phyloP scores from a whole-genome alignment of 2,329 filamentous ascomycete genomes.

The Coniochaeta sp. region DNA sequence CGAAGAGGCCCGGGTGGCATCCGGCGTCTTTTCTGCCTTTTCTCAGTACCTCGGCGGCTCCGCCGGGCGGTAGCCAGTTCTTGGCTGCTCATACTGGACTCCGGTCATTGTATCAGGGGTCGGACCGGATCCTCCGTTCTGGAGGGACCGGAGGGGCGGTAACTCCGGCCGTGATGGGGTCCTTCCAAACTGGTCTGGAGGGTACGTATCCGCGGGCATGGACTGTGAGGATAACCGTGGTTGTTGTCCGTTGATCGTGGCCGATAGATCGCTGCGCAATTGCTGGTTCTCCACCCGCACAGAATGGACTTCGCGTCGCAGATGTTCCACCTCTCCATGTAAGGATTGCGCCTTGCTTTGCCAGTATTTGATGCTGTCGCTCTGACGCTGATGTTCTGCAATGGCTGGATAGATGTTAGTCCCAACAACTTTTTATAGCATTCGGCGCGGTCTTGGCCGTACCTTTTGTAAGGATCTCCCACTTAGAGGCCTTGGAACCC shows the following conservation, averaged over 20 bases:
- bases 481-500: constrained; percentile 80
- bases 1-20: background rate
- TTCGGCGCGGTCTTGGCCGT: constrained; percentile 19
- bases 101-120: constrained; percentile 57
- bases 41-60: constrained; percentile 16
- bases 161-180: constrained; percentile 38
- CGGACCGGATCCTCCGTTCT: constrained; percentile 28
- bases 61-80: constrained; percentile 38
- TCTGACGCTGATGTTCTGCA: constrained; percentile 50
- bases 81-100: constrained; percentile 52
- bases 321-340: constrained; percentile 9
- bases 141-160: constrained; percentile 49
- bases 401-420: constrained; percentile 38
- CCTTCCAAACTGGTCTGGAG: constrained; percentile 19
- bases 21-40: too few relatives aligned
- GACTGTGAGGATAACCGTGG: constrained; percentile 13
- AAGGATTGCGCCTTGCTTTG: constrained; percentile 35
- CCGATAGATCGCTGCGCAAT: constrained; percentile 28
- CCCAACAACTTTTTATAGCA: background rate
- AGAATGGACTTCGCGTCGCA: constrained; percentile 42
- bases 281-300: constrained; percentile 42
- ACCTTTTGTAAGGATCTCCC: constrained; percentile 86
- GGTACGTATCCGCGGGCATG: constrained; percentile 10
- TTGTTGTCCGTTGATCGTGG: constrained; percentile 12
- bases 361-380: constrained; percentile 37